Evolutionary conservation across 169 alveolate genomes (phyloP), one percentile per base, ranked within the genome.

Genomic region (Plasmodium knowlesi): DNA sequence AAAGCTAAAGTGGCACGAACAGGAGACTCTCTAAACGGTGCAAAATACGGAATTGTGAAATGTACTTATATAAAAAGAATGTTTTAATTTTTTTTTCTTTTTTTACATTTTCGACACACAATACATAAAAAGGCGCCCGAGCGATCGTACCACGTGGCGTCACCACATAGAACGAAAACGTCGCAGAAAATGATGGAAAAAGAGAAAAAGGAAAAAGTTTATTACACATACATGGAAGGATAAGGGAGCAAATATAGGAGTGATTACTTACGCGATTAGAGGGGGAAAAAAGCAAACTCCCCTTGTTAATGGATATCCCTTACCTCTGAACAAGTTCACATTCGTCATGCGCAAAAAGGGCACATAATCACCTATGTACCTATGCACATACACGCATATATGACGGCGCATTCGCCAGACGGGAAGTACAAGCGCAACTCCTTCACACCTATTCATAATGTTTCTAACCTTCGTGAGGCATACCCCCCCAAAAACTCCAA

Each of bases 401-500:
- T 19, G n/a, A 61, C 14, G 14, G 74, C 74, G 32, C 32, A 61
- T 22, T 61, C n/a, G 25, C n/a, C 32, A 61, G 34, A 61, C 74
- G 16, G 19, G 74, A 61, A 14, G 61, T 16, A 41, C 12, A 30
- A 14, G 57, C 25, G 30, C 28, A 19, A 25, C 57, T 9, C 57
- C 57, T 1, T 16, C 32, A 10, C 6, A 37, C 39, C 53, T 83
- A 34, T 25, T 14, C 3, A 85, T 70, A 50, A 85, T 85, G 93
- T 89, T 89, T 89, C 82, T 89, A 39, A 78, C 90, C 72, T 78
- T 78, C 22, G 53, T 89, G 79, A 86, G 83, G 12, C 72, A 54
- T n/a, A 89, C 94, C 12, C 94, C 94, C 10, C 94, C 94, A 5
- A 89, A 89, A 67, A 89, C 89, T 8, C 94, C 94, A 78, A 95